Evolutionary conservation across 2,329 filamentous ascomycete species (phyloP).

Genomic region (Fusarium miscanthi): DNA sequence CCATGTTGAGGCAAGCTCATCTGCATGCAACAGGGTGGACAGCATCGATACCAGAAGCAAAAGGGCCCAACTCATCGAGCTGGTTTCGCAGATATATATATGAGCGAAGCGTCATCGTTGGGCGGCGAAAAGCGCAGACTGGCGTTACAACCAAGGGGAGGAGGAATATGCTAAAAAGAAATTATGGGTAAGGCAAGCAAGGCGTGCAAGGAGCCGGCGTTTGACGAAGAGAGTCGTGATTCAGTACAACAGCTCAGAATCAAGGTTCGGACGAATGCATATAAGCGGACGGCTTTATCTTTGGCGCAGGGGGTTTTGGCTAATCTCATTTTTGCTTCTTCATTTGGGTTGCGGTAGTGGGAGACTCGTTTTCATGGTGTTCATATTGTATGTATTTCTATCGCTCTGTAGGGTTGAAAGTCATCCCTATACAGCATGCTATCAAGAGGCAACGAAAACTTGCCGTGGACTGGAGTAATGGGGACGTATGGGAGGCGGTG

Average conservation of each 20-base stretch:
- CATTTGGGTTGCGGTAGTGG: constrained; percentile 1
- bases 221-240: constrained; percentile 35
- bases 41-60: neutral
- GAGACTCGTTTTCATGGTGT: constrained; percentile 7
- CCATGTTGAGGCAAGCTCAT: neutral
- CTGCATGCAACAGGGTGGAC: neutral
- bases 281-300: constrained; percentile 42
- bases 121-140: neutral
- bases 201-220: constrained; percentile 42
- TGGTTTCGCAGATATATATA: neutral
- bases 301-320: constrained; percentile 40
- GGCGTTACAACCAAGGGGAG: neutral
- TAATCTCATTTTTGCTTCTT: constrained; percentile 5
- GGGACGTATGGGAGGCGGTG: constrained; percentile 13
- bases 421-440: constrained; percentile 16
- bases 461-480: constrained; percentile 4
- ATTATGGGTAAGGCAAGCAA: constrained; percentile 28
- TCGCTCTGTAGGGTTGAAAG: constrained; percentile 10
- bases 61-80: neutral
- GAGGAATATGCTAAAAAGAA: constrained; percentile 7
- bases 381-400: constrained; percentile 39
- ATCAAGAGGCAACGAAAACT: constrained; percentile 11
- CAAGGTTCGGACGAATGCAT: constrained; percentile 34
- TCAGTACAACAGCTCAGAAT: constrained; percentile 24
- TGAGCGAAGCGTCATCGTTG: neutral